Evolutionary conservation across 2,329 filamentous ascomycete species (phyloP).

Genomic region (Talaromyces albobiverticillius): DNA sequence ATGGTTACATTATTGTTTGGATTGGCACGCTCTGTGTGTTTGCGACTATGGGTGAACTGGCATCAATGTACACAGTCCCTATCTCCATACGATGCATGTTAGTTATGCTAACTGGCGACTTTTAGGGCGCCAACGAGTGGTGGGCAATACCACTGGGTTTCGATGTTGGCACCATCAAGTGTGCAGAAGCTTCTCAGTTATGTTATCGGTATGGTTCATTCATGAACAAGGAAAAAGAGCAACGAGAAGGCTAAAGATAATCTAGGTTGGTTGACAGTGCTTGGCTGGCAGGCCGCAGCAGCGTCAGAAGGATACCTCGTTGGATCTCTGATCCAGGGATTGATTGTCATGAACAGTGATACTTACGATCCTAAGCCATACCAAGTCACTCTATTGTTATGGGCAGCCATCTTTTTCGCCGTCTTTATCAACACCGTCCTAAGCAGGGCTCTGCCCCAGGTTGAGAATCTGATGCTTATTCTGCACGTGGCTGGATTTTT

Average conservation of each 20-base stretch:
- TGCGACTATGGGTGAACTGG: slow-evolving; percentile 3
- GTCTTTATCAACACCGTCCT: slow-evolving; percentile 51
- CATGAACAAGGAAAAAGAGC: not conserved
- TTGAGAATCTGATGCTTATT: slow-evolving; percentile 8
- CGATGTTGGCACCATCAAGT: slow-evolving; percentile 2
- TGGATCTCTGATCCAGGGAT: slow-evolving; percentile 30
- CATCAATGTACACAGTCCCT: slow-evolving; percentile 1
- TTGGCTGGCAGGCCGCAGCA: slow-evolving; percentile 29
- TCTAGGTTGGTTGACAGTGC: slow-evolving; percentile 16
- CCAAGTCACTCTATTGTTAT: slow-evolving; percentile 49
- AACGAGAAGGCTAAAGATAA: not conserved
- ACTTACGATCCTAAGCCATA: slow-evolving; percentile 24
- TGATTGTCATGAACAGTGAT: slow-evolving; percentile 19
- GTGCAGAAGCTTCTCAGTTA: not conserved
- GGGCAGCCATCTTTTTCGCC: slow-evolving; percentile 46
- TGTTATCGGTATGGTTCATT: not conserved
- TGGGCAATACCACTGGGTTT: slow-evolving; percentile 11
- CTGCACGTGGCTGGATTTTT: slow-evolving; percentile 9
- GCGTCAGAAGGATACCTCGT: slow-evolving; percentile 28
- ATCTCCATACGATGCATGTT: not conserved
- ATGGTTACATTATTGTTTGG: slow-evolving; percentile 9
- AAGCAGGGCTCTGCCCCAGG: not conserved
- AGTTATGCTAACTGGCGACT: not conserved
- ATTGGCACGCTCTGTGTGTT: not conserved
- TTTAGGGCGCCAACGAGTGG: slow-evolving; percentile 5